Conservation (phyloP, 208 protist genomes). For the Leishmania turanica region DNA sequence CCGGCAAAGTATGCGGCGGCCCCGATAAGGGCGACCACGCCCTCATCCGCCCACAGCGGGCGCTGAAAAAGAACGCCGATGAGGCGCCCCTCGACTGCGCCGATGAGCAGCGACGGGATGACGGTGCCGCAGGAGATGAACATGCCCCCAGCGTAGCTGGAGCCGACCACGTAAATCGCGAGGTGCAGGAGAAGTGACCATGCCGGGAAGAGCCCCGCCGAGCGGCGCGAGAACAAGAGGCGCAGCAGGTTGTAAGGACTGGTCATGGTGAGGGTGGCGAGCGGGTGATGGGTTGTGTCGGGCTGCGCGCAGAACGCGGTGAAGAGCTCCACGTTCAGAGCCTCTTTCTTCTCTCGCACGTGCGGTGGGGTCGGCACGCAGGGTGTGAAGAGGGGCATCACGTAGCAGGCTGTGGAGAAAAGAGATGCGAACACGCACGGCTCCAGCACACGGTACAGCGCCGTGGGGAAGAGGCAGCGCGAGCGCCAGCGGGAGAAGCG, state of each 20-base stretch:
- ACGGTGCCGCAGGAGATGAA: constrained; percentile 78
- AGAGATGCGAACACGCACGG: constrained; percentile 47
- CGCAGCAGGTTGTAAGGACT: constrained; percentile 70
- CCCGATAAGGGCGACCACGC: constrained; percentile 82
- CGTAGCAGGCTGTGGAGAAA: constrained; percentile 52
- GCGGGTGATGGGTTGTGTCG: constrained; percentile 57
- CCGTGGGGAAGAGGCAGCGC: constrained; percentile 41
- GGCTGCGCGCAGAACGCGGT: constrained; percentile 50
- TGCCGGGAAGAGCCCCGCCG: constrained; percentile 44
- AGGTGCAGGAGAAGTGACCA: constrained; percentile 58
- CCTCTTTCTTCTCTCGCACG: constrained; percentile 35
- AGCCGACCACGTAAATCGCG: constrained; percentile 62
- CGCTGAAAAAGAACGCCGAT: constrained; percentile 54
- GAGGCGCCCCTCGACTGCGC: constrained; percentile 69
- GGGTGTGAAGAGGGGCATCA: constrained; percentile 48
- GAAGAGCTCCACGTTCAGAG: constrained; percentile 57
- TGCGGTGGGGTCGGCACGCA: constrained; percentile 51
- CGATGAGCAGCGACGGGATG: constrained; percentile 81
- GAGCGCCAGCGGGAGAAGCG: constrained; percentile 61
- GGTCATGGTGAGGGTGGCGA: constrained; percentile 65
- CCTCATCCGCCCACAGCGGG: constrained; percentile 67
- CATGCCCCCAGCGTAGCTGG: constrained; percentile 71
- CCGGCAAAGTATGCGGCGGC: constrained; percentile 81
- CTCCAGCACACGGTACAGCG: constrained; percentile 59
- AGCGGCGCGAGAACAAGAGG: constrained; percentile 65